A percentile compares a stretch with the other conserved stretches of the same genome.
phyloP scores from a whole-genome alignment of 1,284 basidiomycete species.

The Chalciporus sp. region DNA sequence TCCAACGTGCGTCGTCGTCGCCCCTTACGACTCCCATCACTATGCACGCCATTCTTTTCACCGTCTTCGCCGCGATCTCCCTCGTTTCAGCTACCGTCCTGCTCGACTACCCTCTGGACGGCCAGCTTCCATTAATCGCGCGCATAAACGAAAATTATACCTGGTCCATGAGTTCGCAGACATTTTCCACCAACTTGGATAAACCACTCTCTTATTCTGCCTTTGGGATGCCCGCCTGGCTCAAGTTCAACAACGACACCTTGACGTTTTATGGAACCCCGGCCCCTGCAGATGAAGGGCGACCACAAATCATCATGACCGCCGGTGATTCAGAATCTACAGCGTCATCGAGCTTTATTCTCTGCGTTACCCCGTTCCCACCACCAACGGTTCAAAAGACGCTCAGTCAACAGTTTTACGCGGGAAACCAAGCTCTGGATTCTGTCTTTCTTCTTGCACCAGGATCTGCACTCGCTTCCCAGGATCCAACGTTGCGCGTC shows the following conservation, averaged over 20 bases:
- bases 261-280: conserved; percentile 63
- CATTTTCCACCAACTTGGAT: conserved; percentile 57
- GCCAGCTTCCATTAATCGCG: conserved; percentile 66
- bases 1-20: conserved; percentile 44
- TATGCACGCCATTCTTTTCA: conserved; percentile 69
- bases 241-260: conserved; percentile 58
- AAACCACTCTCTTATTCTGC: conserved; percentile 47
- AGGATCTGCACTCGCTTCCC: conserved; percentile 55
- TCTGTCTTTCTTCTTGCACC: conserved; percentile 64
- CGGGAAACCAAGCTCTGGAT: conserved; percentile 61
- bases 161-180: conserved; percentile 64
- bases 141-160: conserved; percentile 57
- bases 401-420: conserved; percentile 61
- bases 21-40: conserved; percentile 48
- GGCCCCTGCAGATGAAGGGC: conserved; percentile 54
- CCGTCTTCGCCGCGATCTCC: conserved; percentile 41
- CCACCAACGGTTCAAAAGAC: conserved; percentile 59
- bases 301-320: conserved; percentile 53
- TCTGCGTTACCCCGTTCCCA: conserved; percentile 63
- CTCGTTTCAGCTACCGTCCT: conserved; percentile 45
- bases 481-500: conserved; percentile 69
- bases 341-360: conserved; percentile 53
- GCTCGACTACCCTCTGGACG: conserved; percentile 52
- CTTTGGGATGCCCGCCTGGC: conserved; percentile 61
- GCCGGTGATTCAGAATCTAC: conserved; percentile 53